Evolutionary conservation across 306 rosid genomes (phyloP).

Genomic region (Ammopiptanthus mongolicus): DNA sequence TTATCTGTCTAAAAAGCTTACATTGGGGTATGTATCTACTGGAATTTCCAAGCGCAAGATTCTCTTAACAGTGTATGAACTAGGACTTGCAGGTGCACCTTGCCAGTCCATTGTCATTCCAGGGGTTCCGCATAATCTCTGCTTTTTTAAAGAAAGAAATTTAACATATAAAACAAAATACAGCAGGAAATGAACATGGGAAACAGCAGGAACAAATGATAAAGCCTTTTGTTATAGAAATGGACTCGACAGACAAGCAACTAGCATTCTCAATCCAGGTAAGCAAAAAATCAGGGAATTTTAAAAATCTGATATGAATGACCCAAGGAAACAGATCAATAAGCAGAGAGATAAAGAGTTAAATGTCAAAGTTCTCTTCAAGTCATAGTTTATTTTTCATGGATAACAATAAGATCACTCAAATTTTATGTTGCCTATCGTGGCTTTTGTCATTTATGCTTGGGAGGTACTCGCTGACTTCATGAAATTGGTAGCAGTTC

Average conservation of each 20-base stretch:
- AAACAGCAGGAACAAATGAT: neutral
- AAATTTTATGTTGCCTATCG: neutral
- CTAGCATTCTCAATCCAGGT: neutral
- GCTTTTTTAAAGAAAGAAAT: conserved; percentile 23
- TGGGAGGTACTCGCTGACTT: neutral
- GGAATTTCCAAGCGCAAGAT: conserved; percentile 95
- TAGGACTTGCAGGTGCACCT: conserved; percentile 96
- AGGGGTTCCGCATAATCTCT: conserved; percentile 77
- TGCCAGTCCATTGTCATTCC: conserved; percentile 99
- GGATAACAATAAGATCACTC: neutral
- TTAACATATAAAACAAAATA: neutral
- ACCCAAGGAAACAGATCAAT: neutral
- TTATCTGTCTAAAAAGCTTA: conserved; percentile 31
- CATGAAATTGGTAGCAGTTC: neutral
- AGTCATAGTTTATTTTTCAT: neutral
- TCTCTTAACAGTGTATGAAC: conserved; percentile 86
- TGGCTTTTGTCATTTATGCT: neutral
- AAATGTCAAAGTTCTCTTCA: neutral
- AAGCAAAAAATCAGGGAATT: neutral
- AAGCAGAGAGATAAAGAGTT: neutral
- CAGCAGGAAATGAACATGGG: neutral
- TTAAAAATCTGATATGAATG: neutral
- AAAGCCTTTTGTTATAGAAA: neutral
- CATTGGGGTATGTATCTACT: conserved; percentile 86
- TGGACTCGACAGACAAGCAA: conserved; percentile 1